Evolutionary conservation across 306 rosid species (phyloP), one percentile per base, ranked within the genome.

Genomic region (Glycyrrhiza uralensis): DNA sequence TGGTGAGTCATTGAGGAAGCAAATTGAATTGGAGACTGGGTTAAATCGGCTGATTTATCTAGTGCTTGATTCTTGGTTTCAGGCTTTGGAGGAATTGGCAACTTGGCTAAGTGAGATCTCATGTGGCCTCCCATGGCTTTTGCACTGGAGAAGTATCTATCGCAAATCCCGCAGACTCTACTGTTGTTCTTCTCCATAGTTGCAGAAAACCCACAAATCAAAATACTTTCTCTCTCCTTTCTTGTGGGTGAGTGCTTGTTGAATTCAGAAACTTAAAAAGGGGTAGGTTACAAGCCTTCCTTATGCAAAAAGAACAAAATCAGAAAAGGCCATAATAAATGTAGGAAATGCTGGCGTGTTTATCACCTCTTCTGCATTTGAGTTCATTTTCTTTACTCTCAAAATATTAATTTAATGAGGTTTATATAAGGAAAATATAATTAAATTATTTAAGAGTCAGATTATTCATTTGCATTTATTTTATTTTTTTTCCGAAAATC

Each of bases 101-200:
- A 71, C 46, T 38, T 84, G 46, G 64, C 77, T 1, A 82, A 55
- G 65, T 92, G 96, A 56, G 97, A 75, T 76, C 86, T 86, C 93
- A 89, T 83, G 81, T 92, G 97, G 4, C 97, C 93, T 2, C 97
- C 92, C 66, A 86, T 54, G 64, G 92, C 90, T 77, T 83, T 89
- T 33, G 87, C 93, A 41, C 36, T 82, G 2, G 85, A 9, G 68
- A 81, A 89, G 20, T 71, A n/a, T 81, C 51, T 86, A 33, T 32
- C 50, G 35, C 96, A 86, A 78, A 92, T 83, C 75, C 70, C 62
- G 64, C 90, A 89, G 67, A 29, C 58, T 7, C 2, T 55, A 38
- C 12, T 35, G 2, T 67, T 45, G 2, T 58, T 77, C 51, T 67
- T 82, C 51, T 79, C 85, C 93, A 92, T 91, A 33, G 76, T 24